phyloP scores from a whole-genome alignment of 208 protist genomes.

The Trichomonas tenax region DNA sequence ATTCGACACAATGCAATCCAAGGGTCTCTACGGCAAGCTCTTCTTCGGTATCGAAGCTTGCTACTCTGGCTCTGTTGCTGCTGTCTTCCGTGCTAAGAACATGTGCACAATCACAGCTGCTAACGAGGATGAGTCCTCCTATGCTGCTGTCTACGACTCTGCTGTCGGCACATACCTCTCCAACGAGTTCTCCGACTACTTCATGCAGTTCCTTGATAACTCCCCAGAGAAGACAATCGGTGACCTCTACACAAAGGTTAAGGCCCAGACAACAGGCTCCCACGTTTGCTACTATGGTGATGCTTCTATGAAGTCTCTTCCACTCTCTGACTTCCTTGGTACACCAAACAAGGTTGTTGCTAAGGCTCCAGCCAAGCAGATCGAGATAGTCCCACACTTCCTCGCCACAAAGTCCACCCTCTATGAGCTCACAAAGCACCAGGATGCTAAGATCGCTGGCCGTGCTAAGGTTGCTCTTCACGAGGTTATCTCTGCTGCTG shows the following conservation, averaged over 20 bases:
- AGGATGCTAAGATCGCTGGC: not conserved
- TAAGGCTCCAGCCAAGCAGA: not conserved
- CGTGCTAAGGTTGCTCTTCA: not conserved
- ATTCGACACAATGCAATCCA: constrained; percentile 24
- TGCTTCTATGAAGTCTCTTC: not conserved
- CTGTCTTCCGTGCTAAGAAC: not conserved
- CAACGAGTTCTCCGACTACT: not conserved
- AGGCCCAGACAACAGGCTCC: not conserved
- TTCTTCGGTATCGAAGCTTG: constrained; percentile 49
- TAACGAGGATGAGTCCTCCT: not conserved
- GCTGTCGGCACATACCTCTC: not conserved
- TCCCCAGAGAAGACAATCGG: not conserved
- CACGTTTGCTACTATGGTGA: not conserved
- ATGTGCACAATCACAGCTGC: constrained; percentile 17
- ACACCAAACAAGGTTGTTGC: not conserved
- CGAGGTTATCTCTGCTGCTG: not conserved
- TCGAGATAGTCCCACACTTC: not conserved
- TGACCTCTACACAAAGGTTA: not conserved
- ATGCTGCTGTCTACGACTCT: not conserved
- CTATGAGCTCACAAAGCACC: not conserved
- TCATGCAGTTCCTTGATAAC: not conserved
- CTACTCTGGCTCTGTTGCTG: constrained; percentile 43
- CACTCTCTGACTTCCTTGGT: not conserved
- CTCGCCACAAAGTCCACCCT: not conserved
- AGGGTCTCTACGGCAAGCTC: constrained; percentile 28